Evolutionary conservation across 345 rosid genomes (phyloP), one percentile per base, ranked within the genome.

Genomic region (Citrus sp.): DNA sequence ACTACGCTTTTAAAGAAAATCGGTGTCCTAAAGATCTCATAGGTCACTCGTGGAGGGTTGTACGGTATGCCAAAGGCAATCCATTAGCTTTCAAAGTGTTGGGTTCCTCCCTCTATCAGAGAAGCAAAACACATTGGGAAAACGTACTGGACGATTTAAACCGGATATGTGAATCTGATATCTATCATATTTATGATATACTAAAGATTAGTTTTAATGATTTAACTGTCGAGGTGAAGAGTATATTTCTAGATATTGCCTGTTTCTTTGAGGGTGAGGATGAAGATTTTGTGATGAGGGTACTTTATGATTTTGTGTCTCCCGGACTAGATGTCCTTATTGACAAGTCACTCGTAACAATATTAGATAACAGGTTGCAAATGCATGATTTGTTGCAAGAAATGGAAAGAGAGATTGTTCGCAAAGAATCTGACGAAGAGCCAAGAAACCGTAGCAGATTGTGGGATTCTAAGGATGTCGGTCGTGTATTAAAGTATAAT

Each of bases 191-290:
- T 21, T 9, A 3, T 0, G 27, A 82, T 27, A 13, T 76, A 7
- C 2, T 82, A 59, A 79, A 59, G 40, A 62, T 73, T 0, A 76
- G 83, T 68, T 79, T 49, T 68, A 66, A 79, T 54, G 76, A 68
- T 4, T 27, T 85, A 0, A 67, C 64, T 1, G 9, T 1, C 1
- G 21, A 19, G 25, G 79, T 77, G 77, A 82, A 84, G 78, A 62
- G 27, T 22, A 42, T 89, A 35, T 89, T 89, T 78, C 82, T 85
- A n/a, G 90, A 89, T 40, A 84, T 89, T 74, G 88, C 87, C 18
- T 85, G 87, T 64, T 87, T 87, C 81, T 88, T 85, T 42, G 83
- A 79, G 51, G 81, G 85, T 4, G 67, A 72, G 27, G 72, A 72
- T 1, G 72, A 25, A 19, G 76, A 79, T 9, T 14, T 14, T 28